Evolutionary conservation across 2,329 filamentous ascomycete species (phyloP).

Genomic region (Neophaeococcomyces mojaviensis): DNA sequence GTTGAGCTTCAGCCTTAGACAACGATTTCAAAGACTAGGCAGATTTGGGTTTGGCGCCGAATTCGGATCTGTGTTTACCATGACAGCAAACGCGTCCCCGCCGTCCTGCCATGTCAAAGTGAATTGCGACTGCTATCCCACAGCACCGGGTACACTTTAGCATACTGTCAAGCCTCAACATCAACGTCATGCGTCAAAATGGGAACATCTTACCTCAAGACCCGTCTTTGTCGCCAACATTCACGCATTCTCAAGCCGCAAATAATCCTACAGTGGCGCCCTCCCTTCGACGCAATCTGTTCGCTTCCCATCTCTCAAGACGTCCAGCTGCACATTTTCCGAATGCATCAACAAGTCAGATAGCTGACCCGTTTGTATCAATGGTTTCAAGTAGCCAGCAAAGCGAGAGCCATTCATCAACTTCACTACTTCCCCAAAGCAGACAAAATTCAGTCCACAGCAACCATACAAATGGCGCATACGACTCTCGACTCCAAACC

Average conservation of each 20-base stretch:
- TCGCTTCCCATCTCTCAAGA: conserved; percentile 37
- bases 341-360: conserved; percentile 4
- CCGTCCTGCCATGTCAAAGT: no score
- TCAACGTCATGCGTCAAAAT: conserved; percentile 7
- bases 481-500: conserved; percentile 19
- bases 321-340: conserved; percentile 30
- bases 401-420: neutral
- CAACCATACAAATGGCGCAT: conserved; percentile 11
- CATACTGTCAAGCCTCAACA: no score
- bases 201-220: conserved; percentile 8
- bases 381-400: conserved; percentile 9
- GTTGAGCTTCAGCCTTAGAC: no score
- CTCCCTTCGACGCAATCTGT: conserved; percentile 38
- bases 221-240: conserved; percentile 6
- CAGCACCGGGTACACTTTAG: no score
- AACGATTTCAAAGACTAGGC: no score
- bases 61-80: no score
- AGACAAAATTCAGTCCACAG: conserved; percentile 7
- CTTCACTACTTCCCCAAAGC: neutral
- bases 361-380: conserved; percentile 9
- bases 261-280: conserved; percentile 1
- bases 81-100: no score
- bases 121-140: no score
- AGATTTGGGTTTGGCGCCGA: no score
- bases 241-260: conserved; percentile 1